Base-by-base conservation (phyloP, 2,329 filamentous ascomycete species). In the Neofusicoccum sp. region DNA sequence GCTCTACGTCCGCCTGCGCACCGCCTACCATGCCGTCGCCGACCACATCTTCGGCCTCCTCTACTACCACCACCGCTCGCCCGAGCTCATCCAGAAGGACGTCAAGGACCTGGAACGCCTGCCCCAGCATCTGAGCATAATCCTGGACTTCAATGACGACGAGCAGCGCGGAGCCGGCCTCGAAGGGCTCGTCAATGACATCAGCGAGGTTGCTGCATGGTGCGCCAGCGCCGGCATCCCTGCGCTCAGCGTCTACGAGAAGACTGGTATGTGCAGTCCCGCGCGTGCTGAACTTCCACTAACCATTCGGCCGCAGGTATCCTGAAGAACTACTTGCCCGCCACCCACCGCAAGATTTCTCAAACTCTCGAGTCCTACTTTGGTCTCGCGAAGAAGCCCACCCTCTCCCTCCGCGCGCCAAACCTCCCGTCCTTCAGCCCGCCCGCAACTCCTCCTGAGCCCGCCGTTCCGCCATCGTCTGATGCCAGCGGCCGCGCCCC, bases 1-100 rank as follows among this genome's bases (percentile, higher is more conserved):
- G 6, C 81, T 98, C 67, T 96, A 95, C 76, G 89, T 97, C 68
- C 90, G 93, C 66, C 78, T 92, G 64, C 88, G 93, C 64, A 88
- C 92, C 73, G 86, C 87, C 62, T 95, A 92, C 79, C 89, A 94
- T 75, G 86, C 89, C 7, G 84, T 96, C 56, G 82, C 87, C 68
- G 90, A 95, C 74, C 88, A 91, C 64, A 80, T 94, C 67, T 86
- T 92, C 60, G 91, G 92, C 8, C 85, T 98, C 65, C 83, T 96
- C 61, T 93, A 94, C 76, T 95, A 99, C 80, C 96, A 99, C 79
- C 95, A 99, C 77, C 91, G 92, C 59, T 96, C 94, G 0, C 95
- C 95, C 6, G 92, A 96, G 74, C 87, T 97, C 73, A 97, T 99
- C 69, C 88, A 89, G 71, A 89, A 90, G 71, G 95, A 99, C 78